phyloP scores from a whole-genome alignment of 2,329 filamentous ascomycete genomes.

The Pseudopyrenochaeta lycopersici region DNA sequence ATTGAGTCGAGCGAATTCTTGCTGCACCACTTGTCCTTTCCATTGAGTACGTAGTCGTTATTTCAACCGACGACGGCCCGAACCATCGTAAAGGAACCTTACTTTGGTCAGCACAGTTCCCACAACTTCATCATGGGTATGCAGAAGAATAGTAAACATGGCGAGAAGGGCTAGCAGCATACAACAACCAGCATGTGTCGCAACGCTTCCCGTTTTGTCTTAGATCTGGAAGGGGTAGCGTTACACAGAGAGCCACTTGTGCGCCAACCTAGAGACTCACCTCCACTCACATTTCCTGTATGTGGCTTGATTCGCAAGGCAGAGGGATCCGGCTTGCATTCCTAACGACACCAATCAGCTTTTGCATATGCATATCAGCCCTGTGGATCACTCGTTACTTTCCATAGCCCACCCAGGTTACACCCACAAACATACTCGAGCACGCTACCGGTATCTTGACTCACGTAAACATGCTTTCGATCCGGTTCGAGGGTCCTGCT shows the following conservation, averaged over 20 bases:
- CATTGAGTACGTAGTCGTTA: no score
- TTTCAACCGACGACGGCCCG: no score
- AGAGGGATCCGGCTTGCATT: neutral
- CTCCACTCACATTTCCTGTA: neutral
- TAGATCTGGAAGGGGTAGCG: slow-evolving; percentile 21
- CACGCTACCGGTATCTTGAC: slow-evolving; percentile 19
- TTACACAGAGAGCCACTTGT: slow-evolving; percentile 10
- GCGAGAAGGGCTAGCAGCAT: neutral
- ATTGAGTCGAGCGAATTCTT: no score
- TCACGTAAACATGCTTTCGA: slow-evolving; percentile 17
- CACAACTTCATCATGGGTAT: neutral
- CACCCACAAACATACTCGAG: slow-evolving; percentile 21
- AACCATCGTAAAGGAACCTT: no score
- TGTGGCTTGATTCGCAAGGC: slow-evolving; percentile 12
- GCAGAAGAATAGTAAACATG: neutral
- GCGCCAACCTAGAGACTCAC: slow-evolving; percentile 5
- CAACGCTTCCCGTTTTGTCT: slow-evolving; percentile 24
- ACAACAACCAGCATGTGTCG: slow-evolving; percentile 10
- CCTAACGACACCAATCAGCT: slow-evolving; percentile 5
- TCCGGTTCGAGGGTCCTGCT: slow-evolving; percentile 14
- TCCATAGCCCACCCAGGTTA: slow-evolving; percentile 5
- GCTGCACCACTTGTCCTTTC: no score
- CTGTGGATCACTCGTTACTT: slow-evolving; percentile 14
- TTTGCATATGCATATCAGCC: slow-evolving; percentile 19
- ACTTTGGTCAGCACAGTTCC: no score